Evolutionary conservation across 176 grass and related monocot genomes (phyloP), one percentile per base, ranked within the genome.

Genomic region (Carex pumila): DNA sequence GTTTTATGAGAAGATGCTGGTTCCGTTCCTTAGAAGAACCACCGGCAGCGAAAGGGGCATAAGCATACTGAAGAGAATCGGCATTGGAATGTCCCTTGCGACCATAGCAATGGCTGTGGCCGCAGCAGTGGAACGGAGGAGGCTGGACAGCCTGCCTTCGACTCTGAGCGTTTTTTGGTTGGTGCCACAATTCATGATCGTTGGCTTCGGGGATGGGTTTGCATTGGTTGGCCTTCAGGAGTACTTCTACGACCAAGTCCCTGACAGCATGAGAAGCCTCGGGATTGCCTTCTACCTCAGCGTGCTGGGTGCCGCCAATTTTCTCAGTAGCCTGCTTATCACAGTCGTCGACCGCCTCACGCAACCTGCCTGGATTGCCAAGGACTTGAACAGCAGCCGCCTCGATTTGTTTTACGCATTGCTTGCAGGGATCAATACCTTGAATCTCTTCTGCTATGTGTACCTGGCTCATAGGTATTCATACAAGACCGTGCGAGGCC

Each of bases 171-270:
- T 92, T 59, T 85, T 89, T 41, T 94, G 94, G 94, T 58, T 92
- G 50, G 58, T 86, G 37, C 94, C 94, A 15, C 94, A 94, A 87
- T 97, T 89, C 71, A 9, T 76, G 36, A 85, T 97, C 12, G 77
- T 94, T 65, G 94, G 92, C 1, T 65, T 94, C 0, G 92, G 78
- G 1, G 94, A 97, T 14, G 94, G 94, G 19, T 94, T 97, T 80
- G 86, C 92, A 13, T 61, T 97, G 6, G 94, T 97, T 0, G 94
- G 94, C 0, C 86, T 97, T 3, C 94, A 97, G 69, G 94, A 97
- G 77, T 97, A 97, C 77, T 97, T 97, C 83, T 97, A 97, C 81
- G 88, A 89, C 13, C 94, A 97, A 88, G 90, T 94, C 14, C 94
- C 94, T 0, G 94, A 94, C 50, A 87, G 47, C 15, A 97, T 97